Conservation (phyloP, 2,329 filamentous ascomycete genomes). For the Talaromyces sp. region DNA sequence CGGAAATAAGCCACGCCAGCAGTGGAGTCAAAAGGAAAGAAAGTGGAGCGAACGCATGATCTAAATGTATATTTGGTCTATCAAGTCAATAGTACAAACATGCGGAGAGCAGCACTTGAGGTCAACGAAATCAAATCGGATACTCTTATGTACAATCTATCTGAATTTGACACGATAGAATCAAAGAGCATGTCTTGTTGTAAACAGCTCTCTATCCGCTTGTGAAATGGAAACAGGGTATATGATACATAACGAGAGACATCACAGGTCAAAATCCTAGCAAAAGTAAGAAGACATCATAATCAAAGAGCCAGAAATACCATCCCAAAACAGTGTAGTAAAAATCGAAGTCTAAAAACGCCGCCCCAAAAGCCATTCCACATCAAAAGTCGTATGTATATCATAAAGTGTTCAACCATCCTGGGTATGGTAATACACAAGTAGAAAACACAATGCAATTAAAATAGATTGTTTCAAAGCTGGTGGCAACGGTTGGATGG, state of each 20-base stretch:
- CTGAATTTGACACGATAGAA: not conserved
- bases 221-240: slow-evolving; percentile 8
- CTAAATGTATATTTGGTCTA: not conserved
- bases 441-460: not conserved
- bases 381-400: slow-evolving; percentile 12
- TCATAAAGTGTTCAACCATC: not conserved
- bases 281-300: slow-evolving; percentile 23
- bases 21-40: not conserved
- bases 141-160: slow-evolving; percentile 10
- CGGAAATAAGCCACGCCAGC: not conserved
- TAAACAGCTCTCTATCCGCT: not conserved
- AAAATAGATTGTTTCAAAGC: not conserved
- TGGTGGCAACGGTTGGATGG: slow-evolving; percentile 1
- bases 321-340: slow-evolving; percentile 12
- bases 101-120: not conserved
- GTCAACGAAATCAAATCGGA: not conserved
- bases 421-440: not conserved
- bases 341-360: slow-evolving; percentile 11
- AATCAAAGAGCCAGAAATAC: slow-evolving; percentile 22
- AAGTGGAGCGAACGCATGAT: not conserved
- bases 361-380: slow-evolving; percentile 19
- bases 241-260: slow-evolving; percentile 12
- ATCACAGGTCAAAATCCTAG: slow-evolving; percentile 4
- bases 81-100: not conserved
- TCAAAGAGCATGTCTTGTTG: not conserved